Evolutionary conservation across 352 stramenopile species (phyloP).

Genomic region (Globisporangium alternatum): DNA sequence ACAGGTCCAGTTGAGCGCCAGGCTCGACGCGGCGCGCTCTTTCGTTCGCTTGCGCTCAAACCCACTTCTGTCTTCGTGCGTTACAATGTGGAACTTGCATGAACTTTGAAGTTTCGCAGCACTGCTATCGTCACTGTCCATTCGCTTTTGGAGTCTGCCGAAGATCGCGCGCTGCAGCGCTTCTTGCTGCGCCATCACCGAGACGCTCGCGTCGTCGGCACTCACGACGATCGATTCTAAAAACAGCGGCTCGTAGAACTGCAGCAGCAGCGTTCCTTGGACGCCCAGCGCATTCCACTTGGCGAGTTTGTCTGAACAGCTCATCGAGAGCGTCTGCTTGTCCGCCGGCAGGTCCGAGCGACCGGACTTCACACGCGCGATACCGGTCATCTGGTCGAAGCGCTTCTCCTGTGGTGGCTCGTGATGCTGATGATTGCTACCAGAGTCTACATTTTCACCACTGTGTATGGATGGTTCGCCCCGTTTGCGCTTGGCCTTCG

Average conservation of each 20-base stretch:
- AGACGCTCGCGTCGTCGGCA: conserved; percentile 34
- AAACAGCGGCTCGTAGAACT: conserved; percentile 60
- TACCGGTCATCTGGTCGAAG: conserved; percentile 67
- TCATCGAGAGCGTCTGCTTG: conserved; percentile 90
- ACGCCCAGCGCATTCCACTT: conserved; percentile 84
- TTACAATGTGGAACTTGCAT: conserved; percentile 14
- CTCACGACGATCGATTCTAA: conserved; percentile 50
- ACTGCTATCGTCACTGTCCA: neutral
- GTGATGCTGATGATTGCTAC: neutral
- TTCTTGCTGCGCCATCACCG: conserved; percentile 31
- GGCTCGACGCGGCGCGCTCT: conserved; percentile 26
- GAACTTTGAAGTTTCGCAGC: too few species aligned
- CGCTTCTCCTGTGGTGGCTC: conserved; percentile 30
- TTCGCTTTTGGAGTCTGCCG: conserved; percentile 20
- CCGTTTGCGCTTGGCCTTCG: conserved; percentile 43
- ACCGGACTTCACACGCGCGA: conserved; percentile 89
- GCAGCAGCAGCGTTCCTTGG: conserved; percentile 70
- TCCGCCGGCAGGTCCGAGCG: conserved; percentile 86
- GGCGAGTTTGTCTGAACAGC: conserved; percentile 92
- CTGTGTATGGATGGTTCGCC: conserved; percentile 12
- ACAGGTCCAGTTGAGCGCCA: conserved; percentile 61
- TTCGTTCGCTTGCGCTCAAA: conserved; percentile 19
- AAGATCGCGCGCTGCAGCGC: conserved; percentile 50
- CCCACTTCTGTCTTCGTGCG: neutral
- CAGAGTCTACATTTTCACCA: neutral